Evolutionary conservation across 1,284 basidiomycete species (phyloP), one percentile per base, ranked within the genome.

Genomic region (Athelia sp.): DNA sequence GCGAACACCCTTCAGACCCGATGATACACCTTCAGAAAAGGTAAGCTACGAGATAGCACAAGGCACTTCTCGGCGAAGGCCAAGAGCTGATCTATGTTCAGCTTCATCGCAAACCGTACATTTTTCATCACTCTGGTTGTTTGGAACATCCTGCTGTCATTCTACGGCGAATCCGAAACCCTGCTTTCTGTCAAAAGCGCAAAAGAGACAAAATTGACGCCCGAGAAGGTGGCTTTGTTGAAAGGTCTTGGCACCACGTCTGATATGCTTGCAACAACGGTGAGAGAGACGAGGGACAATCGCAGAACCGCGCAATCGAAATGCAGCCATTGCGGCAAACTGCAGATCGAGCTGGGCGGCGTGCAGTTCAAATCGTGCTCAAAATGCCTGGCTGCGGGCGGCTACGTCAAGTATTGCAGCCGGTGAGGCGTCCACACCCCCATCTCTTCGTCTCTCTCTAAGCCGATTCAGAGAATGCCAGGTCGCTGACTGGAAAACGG

Each of bases 401-500:
- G 53, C 1, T n/a, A 47, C 1, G 50, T 57, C 4, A 48, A 32
- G 4, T 56, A 54, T 22, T 57, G 52, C 38, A 15, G 21, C 17
- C 21, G 50, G 54, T 54, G 49, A 34, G 32, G 46, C 22, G n/a
- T 36, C 15, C 42, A 6, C 18, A 9, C 31, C 31, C 34, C 18
- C 11, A 10, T 14, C 46, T 14, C 24, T 47, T n/a, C 17, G 18
- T n/a, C n/a, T n/a, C n/a, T n/a, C n/a, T n/a, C n/a, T n/a, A n/a
- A n/a, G n/a, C n/a, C n/a, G n/a, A n/a, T n/a, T 13, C 42, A 57
- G 54, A n/a, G 31, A 50, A 22, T 57, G 55, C 35, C 54, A 57
- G 42, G 29, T 45, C 3, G 19, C 46, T 4, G 56, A 57, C 31
- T 57, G 56, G 56, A 57, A 54, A 31, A 54, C 49, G 11, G 52